Conservation (phyloP, 1,284 basidiomycete species). For the Tilletiopsis washingtonensis region DNA sequence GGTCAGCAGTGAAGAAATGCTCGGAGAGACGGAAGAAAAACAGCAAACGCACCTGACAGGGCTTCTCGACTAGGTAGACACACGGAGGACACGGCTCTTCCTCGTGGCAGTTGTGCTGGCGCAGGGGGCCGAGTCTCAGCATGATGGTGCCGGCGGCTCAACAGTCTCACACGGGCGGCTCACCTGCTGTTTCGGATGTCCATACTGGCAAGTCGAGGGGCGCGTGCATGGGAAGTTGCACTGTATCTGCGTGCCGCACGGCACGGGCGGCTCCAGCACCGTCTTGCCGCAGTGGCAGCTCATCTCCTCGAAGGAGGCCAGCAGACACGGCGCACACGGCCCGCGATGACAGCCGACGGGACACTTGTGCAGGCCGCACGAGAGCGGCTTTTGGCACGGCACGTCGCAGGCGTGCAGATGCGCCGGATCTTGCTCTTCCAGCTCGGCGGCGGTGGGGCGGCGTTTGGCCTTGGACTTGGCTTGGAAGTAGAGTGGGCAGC, state of each 20-base stretch:
- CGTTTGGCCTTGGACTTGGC: conserved; percentile 30
- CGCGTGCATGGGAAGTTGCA: conserved; percentile 43
- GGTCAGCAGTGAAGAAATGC: no score
- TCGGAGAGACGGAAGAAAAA: no score
- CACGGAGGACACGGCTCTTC: conserved; percentile 41
- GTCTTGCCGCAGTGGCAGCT: conserved; percentile 43
- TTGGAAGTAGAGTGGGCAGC: conserved; percentile 42
- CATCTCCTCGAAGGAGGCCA: conserved; percentile 42
- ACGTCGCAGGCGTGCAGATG: conserved; percentile 39
- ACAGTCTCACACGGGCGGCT: no score
- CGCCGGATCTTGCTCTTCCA: conserved; percentile 35
- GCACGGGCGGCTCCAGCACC: conserved; percentile 43
- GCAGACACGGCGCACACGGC: conserved; percentile 42
- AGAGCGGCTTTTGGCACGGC: conserved; percentile 32
- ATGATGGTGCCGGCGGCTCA: no score
- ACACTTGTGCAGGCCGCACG: conserved; percentile 38
- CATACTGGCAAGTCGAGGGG: conserved; percentile 36
- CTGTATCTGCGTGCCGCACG: conserved; percentile 35
- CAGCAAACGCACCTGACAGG: no score
- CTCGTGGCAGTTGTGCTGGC: conserved; percentile 41
- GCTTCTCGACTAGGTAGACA: conserved; percentile 38
- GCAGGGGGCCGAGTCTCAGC: no score
- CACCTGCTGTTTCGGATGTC: conserved; percentile 41
- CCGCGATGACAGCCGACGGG: conserved; percentile 42
- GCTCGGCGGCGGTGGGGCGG: conserved; percentile 21